A percentile compares a stretch with the other conserved stretches of the same genome.
phyloP scores from a whole-genome alignment of 2,329 filamentous ascomycete genomes.

The Fusarium anguioides region DNA sequence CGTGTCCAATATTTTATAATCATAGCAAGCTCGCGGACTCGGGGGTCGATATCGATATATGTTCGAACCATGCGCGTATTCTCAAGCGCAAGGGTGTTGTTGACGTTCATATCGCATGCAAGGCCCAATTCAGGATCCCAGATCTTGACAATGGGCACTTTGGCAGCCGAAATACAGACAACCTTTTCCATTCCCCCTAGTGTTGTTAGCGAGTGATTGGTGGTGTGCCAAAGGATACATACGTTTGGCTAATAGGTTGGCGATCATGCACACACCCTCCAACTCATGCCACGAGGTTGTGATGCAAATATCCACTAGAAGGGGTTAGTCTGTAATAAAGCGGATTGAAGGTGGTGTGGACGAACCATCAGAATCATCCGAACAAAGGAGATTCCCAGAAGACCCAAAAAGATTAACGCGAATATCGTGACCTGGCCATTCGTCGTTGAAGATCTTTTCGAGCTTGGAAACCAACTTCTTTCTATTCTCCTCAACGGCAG shows the following conservation, averaged over 20 bases:
- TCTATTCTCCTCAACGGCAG: conserved; percentile 80
- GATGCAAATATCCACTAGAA: conserved; percentile 93
- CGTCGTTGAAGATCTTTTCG: conserved; percentile 85
- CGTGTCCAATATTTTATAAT: conserved; percentile 98
- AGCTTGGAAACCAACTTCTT: conserved; percentile 85
- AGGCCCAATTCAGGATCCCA: conserved; percentile 94
- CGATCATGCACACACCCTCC: conserved; percentile 90
- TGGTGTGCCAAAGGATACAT: conserved; percentile 54
- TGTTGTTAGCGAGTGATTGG: conserved; percentile 47
- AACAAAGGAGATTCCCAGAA: conserved; percentile 93
- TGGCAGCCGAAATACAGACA: conserved; percentile 92
- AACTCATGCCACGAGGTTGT: conserved; percentile 89
- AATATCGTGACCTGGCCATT: conserved; percentile 93
- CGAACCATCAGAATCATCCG: conserved; percentile 94
- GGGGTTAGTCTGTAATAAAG: conserved; percentile 21
- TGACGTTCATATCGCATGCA: conserved; percentile 98
- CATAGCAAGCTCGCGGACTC: conserved; percentile 93
- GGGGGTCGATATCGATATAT: conserved; percentile 91
- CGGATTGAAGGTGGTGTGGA: conserved; percentile 31
- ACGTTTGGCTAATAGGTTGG: conserved; percentile 87
- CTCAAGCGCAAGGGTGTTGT: conserved; percentile 93
- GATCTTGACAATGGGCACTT: conserved; percentile 98
- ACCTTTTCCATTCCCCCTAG: conserved; percentile 96
- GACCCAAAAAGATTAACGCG: conserved; percentile 97
- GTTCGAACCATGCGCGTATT: conserved; percentile 98